These are phyloP conservation scores for Hyphodiscus hymeniophilus DNA, from an alignment of 495 filamentous ascomycete species.

Conservation along the genomic window DNA sequence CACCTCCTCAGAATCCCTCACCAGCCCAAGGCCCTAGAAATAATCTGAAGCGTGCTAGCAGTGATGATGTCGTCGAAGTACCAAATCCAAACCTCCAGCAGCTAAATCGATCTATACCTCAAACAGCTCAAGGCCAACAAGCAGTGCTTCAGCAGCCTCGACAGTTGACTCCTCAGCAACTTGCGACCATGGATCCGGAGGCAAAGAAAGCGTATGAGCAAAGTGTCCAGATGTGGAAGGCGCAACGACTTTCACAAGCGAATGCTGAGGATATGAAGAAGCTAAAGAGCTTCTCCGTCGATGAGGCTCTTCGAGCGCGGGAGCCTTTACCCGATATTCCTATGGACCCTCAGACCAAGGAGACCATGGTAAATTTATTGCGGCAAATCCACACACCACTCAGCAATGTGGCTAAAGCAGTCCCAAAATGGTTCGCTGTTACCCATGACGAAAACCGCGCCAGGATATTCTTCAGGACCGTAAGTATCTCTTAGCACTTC, in stretches of 20 bases:
- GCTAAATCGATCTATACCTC: conserved; percentile 11
- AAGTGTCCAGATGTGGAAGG: conserved; percentile 4
- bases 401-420: conserved; percentile 27
- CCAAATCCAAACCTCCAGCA: conserved; percentile 37
- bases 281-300: conserved; percentile 14
- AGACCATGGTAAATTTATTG: conserved; percentile 29
- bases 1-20: conserved; percentile 19
- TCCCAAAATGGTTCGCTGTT: conserved; percentile 33
- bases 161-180: conserved; percentile 39
- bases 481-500: conserved; percentile 24
- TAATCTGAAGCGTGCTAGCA: conserved; percentile 46
- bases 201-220: conserved; percentile 23
- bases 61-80: conserved; percentile 55
- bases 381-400: conserved; percentile 24
- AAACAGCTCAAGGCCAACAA: conserved; percentile 20
- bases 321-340: conserved; percentile 28
- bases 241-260: not conserved
- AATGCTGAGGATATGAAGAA: conserved; percentile 5
- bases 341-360: conserved; percentile 30
- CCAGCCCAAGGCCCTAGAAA: conserved; percentile 25
- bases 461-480: conserved; percentile 35
- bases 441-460: conserved; percentile 35
- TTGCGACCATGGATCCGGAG: conserved; percentile 42
- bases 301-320: conserved; percentile 12
- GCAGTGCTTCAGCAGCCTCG: conserved; percentile 22